These are phyloP conservation scores for Verticillium klebahnii DNA, from an alignment of 2,329 filamentous ascomycete genomes.

Conservation along the genomic window DNA sequence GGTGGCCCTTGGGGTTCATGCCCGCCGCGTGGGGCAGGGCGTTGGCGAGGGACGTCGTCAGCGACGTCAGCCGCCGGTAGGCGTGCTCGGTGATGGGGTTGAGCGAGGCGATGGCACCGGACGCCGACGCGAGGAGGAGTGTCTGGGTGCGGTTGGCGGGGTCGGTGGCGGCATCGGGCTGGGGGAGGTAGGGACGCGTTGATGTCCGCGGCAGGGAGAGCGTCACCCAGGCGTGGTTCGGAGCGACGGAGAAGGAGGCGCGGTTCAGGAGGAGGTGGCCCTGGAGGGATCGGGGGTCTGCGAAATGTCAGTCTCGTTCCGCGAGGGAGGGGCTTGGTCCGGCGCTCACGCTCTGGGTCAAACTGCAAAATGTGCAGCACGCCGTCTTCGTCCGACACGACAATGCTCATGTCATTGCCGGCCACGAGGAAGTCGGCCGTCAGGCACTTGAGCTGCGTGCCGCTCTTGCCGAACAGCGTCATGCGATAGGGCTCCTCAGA, in stretches of 20 bases:
- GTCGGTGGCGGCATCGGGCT: constrained; percentile 23
- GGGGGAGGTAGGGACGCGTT: constrained; percentile 33
- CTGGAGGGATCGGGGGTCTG: constrained; percentile 88
- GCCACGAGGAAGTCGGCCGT: constrained; percentile 86
- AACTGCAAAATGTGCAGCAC: constrained; percentile 89
- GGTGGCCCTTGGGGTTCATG: constrained; percentile 77
- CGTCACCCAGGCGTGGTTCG: constrained; percentile 69
- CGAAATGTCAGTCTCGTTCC: not conserved
- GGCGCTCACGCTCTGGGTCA: constrained; percentile 78
- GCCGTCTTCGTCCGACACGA: constrained; percentile 78
- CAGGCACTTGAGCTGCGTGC: constrained; percentile 71
- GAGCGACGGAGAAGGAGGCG: constrained; percentile 80
- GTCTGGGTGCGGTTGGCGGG: constrained; percentile 29
- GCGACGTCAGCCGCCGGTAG: constrained; percentile 78
- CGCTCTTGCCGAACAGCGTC: constrained; percentile 85
- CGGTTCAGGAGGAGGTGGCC: constrained; percentile 83
- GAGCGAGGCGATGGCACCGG: constrained; percentile 72
- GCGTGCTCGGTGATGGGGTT: constrained; percentile 72
- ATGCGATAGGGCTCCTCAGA: constrained; percentile 96
- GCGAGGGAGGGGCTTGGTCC: not conserved
- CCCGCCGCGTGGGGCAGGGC: constrained; percentile 73
- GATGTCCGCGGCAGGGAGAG: constrained; percentile 65
- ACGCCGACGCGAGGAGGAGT: constrained; percentile 68
- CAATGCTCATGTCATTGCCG: constrained; percentile 74
- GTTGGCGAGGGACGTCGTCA: constrained; percentile 75